Percentiles rank a stretch among this genome's conserved stretches.
These are phyloP conservation scores for Tolypocladium tundrense DNA, from an alignment of 2,329 filamentous ascomycete genomes.

Conservation along the genomic window DNA sequence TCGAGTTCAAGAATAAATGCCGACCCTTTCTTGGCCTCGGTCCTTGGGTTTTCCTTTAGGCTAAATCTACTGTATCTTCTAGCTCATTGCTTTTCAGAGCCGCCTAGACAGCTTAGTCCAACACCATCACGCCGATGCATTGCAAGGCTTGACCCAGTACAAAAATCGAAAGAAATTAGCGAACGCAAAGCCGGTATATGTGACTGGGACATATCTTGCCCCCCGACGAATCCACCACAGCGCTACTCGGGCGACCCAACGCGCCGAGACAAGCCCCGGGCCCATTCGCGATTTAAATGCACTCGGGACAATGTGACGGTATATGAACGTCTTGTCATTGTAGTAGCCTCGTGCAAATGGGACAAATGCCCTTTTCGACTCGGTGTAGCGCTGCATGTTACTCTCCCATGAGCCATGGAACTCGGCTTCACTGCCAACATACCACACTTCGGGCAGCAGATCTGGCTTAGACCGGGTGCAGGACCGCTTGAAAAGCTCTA, in stretches of 20 bases:
- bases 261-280: conserved; percentile 4
- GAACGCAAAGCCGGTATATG: conserved; percentile 8
- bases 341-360: conserved; percentile 4
- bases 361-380: conserved; percentile 8
- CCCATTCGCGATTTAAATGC: conserved; percentile 8
- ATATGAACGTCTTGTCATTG: conserved; percentile 3
- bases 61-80: no score
- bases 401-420: conserved; percentile 7
- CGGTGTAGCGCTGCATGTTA: conserved; percentile 6
- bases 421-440: conserved; percentile 10
- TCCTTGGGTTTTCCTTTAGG: no score
- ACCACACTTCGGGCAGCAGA: conserved; percentile 9
- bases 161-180: conserved; percentile 7
- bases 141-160: conserved; percentile 1
- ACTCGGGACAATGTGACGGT: conserved; percentile 6
- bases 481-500: not conserved
- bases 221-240: conserved; percentile 9
- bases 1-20: no score
- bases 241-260: conserved; percentile 6
- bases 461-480: not conserved
- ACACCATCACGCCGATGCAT: no score
- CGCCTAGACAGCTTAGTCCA: no score
- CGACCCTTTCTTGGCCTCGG: no score
- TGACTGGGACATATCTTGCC: conserved; percentile 9
- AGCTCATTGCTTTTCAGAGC: no score